phyloP scores from a whole-genome alignment of 148 eudicot species.

The Vaccinium darrowii region DNA sequence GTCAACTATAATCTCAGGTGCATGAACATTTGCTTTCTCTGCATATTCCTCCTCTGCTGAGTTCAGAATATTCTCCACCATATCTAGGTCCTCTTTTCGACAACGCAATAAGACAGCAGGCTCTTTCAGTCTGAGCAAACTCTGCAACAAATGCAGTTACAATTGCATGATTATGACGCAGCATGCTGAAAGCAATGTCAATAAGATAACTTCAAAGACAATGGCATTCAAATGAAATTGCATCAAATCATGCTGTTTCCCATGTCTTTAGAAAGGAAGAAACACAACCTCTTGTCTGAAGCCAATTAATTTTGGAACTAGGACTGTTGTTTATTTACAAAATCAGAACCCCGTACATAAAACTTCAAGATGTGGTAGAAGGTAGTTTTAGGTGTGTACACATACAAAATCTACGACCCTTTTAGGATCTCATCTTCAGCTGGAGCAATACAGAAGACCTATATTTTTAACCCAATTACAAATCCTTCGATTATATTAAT shows the following conservation, averaged over 20 bases:
- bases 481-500: no score
- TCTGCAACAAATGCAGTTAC: constrained; percentile 38
- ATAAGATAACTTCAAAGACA: not conserved
- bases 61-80: constrained; percentile 56
- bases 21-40: constrained; percentile 57
- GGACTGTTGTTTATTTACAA: not conserved
- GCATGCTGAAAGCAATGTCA: no score
- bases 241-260: not conserved
- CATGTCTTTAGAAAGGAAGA: not conserved
- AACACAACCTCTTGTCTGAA: not conserved
- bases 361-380: not conserved
- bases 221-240: not conserved
- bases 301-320: not conserved
- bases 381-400: not conserved
- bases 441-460: not conserved
- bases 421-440: not conserved
- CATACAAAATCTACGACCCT: not conserved
- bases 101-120: constrained; percentile 89
- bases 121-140: constrained; percentile 91
- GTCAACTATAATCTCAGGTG: constrained; percentile 78
- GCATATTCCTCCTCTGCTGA: constrained; percentile 79
- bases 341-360: not conserved
- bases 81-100: constrained; percentile 55
- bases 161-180: not conserved
- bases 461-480: no score